Conservation (phyloP, 257 asterid species). For the Primulina tabacum region DNA sequence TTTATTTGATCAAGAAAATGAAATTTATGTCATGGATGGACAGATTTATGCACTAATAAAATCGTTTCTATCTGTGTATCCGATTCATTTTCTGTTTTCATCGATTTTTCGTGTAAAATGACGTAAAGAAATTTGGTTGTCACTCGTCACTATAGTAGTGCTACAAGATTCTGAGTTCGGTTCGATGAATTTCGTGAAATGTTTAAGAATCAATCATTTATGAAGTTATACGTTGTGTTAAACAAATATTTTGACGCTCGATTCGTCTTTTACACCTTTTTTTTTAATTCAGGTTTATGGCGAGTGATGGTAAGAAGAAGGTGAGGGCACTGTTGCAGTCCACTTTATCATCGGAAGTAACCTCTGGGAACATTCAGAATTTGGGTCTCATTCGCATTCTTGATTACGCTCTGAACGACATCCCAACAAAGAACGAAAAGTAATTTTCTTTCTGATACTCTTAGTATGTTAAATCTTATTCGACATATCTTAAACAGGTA, state of each 20-base stretch:
- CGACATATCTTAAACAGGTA: neutral
- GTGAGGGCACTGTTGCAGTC: slow-evolving; percentile 61
- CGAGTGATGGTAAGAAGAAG: slow-evolving; percentile 80
- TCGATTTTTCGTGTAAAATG: neutral
- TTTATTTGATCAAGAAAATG: neutral
- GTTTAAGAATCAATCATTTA: neutral
- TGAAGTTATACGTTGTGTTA: neutral
- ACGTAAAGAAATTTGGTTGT: neutral
- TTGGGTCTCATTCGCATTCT: slow-evolving; percentile 67
- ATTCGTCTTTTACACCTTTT: neutral
- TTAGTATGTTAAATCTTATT: neutral
- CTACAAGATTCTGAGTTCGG: neutral
- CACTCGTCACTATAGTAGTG: neutral
- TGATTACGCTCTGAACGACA: slow-evolving; percentile 72
- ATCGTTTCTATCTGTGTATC: too few relatives aligned
- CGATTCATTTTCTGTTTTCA: too few relatives aligned
- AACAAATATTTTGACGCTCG: neutral
- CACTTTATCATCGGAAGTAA: slow-evolving; percentile 58
- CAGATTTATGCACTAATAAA: too few relatives aligned
- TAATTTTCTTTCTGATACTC: slow-evolving; percentile 21
- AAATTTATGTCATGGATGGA: neutral
- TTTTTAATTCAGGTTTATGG: slow-evolving; percentile 54
- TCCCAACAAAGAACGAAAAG: slow-evolving; percentile 75
- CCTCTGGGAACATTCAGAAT: slow-evolving; percentile 71
- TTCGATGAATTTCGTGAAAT: neutral